These are phyloP conservation scores for Caloboletus firmus DNA, from an alignment of 1,284 basidiomycete genomes.

Conservation along the genomic window DNA sequence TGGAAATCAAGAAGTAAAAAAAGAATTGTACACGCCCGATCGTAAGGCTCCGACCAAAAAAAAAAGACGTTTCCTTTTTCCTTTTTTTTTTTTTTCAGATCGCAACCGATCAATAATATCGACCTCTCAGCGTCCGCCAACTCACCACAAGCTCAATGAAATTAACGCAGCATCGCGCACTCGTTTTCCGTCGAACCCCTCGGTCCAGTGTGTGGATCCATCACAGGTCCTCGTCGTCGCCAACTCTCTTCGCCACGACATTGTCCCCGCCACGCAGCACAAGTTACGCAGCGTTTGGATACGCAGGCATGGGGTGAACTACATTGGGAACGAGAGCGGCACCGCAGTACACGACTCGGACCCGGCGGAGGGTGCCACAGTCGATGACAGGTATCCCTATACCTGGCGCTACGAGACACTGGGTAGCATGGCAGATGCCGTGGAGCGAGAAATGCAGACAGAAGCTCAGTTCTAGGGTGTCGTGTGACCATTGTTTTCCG, in stretches of 20 bases:
- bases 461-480: neutral
- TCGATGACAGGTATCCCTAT: slow-evolving; percentile 33
- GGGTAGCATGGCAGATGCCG: slow-evolving; percentile 54
- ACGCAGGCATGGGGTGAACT: slow-evolving; percentile 48
- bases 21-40: too few species aligned
- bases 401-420: slow-evolving; percentile 57
- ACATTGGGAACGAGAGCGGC: slow-evolving; percentile 36
- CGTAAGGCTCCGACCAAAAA: too few species aligned
- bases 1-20: neutral
- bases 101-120: too few species aligned
- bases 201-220: slow-evolving; percentile 43
- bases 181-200: slow-evolving; percentile 33
- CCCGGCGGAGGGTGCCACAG: slow-evolving; percentile 19
- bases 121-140: too few species aligned
- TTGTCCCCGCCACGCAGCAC: slow-evolving; percentile 51
- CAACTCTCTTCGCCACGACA: slow-evolving; percentile 59
- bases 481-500: slow-evolving; percentile 1
- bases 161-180: too few species aligned
- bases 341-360: neutral
- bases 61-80: too few species aligned
- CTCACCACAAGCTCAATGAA: too few species aligned
- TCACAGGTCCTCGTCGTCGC: slow-evolving; percentile 55
- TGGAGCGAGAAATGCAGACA: slow-evolving; percentile 40
- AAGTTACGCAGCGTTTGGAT: slow-evolving; percentile 64
- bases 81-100: too few species aligned